phyloP scores from a whole-genome alignment of 257 asterid genomes.

The Parsonsia alboflavescens region DNA sequence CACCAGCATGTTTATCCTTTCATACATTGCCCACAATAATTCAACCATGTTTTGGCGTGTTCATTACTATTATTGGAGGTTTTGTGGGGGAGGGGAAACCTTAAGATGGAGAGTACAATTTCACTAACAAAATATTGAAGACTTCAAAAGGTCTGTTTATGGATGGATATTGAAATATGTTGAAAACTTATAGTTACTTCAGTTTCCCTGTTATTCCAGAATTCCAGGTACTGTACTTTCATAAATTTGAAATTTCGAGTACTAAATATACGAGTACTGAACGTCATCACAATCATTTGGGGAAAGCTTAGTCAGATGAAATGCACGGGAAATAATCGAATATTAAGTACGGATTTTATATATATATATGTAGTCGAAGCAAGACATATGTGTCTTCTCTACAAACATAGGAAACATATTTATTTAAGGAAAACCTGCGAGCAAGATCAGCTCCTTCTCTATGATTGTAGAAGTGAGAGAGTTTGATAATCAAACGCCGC shows the following conservation, averaged over 20 bases:
- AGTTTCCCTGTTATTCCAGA: background rate
- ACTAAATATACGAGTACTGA: background rate
- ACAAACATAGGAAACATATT: background rate
- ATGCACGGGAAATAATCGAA: background rate
- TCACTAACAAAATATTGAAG: background rate
- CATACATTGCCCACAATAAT: background rate
- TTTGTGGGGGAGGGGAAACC: background rate
- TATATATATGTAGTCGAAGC: background rate
- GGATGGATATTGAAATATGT: background rate
- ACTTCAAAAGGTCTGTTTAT: background rate
- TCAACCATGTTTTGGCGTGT: background rate
- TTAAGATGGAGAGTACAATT: background rate
- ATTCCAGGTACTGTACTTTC: background rate
- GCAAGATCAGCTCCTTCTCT: slow-evolving; percentile 81
- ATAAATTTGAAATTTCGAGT: background rate
- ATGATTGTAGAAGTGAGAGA: slow-evolving; percentile 75
- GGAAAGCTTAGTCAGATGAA: background rate
- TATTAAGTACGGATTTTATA: background rate
- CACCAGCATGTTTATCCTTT: background rate
- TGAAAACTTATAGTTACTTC: background rate
- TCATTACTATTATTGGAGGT: background rate
- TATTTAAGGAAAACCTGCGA: slow-evolving; percentile 48
- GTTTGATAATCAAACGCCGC: slow-evolving; percentile 68
- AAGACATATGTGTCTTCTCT: background rate
- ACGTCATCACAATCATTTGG: background rate